A percentile compares a stretch with the other conserved stretches of the same genome.
Evolutionary conservation across 2,329 filamentous ascomycete genomes (phyloP).

Genomic region (Aspergillus sp.): DNA sequence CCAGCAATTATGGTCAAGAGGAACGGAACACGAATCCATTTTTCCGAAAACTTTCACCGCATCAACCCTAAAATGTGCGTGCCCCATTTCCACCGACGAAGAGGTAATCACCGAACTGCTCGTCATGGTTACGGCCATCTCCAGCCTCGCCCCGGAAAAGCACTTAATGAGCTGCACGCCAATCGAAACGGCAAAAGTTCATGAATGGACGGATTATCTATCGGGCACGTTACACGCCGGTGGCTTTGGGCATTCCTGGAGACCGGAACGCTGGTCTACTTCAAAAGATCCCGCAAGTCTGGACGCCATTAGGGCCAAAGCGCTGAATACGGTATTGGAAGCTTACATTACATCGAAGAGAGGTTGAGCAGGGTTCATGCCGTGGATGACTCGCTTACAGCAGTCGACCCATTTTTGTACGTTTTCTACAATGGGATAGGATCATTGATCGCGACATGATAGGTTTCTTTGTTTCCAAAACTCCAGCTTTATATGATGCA

Average conservation of each 20-base stretch:
- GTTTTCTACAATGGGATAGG: conserved; percentile 28
- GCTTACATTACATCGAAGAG: conserved; percentile 1
- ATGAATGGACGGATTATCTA: conserved; percentile 33
- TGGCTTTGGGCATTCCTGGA: conserved; percentile 19
- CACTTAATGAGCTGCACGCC: conserved; percentile 23
- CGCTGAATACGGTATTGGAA: background rate
- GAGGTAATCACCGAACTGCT: conserved; percentile 28
- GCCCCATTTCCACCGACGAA: conserved; percentile 23
- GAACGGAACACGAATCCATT: background rate
- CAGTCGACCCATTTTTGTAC: conserved; percentile 29
- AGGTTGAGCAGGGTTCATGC: conserved; percentile 5
- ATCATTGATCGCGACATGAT: conserved; percentile 12
- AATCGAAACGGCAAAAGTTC: conserved; percentile 23
- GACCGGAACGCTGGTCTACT: conserved; percentile 19
- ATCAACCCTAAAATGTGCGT: conserved; percentile 30
- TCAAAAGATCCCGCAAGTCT: conserved; percentile 6
- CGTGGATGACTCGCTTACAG: conserved; percentile 25
- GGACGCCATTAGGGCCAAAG: background rate
- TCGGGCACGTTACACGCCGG: conserved; percentile 26
- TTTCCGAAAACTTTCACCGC: conserved; percentile 11
- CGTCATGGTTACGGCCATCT: conserved; percentile 26
- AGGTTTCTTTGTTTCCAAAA: no score
- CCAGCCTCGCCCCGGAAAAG: conserved; percentile 21
- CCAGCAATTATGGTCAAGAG: conserved; percentile 4
- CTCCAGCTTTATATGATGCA: conserved; percentile 15